Evolutionary conservation across 768 basidiomycete species (phyloP).

Genomic region (Cystoderma amianthinum): DNA sequence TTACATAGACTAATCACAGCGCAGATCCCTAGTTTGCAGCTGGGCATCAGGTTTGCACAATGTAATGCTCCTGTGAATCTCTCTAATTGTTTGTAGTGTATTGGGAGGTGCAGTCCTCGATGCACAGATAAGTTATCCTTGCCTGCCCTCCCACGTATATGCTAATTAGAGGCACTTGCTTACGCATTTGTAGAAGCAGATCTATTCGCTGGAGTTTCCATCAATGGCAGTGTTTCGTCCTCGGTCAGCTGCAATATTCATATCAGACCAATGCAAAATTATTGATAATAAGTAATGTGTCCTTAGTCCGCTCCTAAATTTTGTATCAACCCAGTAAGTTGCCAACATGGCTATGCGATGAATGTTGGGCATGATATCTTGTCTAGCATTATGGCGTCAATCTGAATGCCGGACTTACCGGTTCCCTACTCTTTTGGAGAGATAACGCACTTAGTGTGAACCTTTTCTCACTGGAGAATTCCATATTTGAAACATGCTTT

Average conservation of each 20-base stretch:
- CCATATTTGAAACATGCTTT: not conserved
- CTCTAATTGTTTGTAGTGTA: slow-evolving; percentile 12
- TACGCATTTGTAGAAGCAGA: slow-evolving; percentile 10
- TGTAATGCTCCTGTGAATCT: slow-evolving; percentile 12
- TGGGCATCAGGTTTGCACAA: slow-evolving; percentile 14
- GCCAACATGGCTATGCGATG: not conserved
- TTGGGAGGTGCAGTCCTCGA: no score
- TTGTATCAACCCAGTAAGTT: slow-evolving; percentile 2
- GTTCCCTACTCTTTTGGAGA: slow-evolving; percentile 11
- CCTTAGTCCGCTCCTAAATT: slow-evolving; percentile 1
- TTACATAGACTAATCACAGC: not conserved
- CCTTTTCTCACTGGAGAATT: not conserved
- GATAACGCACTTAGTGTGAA: slow-evolving; percentile 4
- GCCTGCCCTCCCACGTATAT: not conserved
- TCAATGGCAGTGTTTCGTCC: slow-evolving; percentile 12
- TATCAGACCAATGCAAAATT: no score
- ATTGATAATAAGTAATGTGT: no score
- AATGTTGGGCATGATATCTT: not conserved
- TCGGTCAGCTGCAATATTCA: no score
- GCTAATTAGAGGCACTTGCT: not conserved
- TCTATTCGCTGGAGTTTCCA: slow-evolving; percentile 10
- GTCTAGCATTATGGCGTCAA: slow-evolving; percentile 6
- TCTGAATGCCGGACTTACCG: slow-evolving; percentile 14
- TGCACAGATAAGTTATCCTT: slow-evolving; percentile 4
- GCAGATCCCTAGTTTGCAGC: slow-evolving; percentile 12